A percentile compares a stretch with the other conserved stretches of the same genome.
Conservation (phyloP, 768 basidiomycete species). For the Lactarius akahatsu region DNA sequence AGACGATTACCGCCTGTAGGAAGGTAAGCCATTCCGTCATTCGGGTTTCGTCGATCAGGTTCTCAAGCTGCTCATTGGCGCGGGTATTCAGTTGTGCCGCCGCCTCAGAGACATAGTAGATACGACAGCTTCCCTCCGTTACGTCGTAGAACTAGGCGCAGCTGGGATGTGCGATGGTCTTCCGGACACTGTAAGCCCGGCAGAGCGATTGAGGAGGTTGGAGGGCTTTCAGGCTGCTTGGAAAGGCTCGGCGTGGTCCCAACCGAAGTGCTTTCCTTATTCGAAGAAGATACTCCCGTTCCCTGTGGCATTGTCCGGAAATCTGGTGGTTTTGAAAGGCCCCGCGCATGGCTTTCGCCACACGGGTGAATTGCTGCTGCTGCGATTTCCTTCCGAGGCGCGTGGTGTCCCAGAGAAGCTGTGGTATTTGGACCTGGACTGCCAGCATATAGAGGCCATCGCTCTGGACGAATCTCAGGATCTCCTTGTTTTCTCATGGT, state of each 20-base stretch:
- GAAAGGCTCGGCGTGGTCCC: conserved; percentile 4
- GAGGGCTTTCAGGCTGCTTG: not conserved
- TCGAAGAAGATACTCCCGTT: not conserved
- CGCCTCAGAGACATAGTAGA: conserved; percentile 9
- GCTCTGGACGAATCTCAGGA: conserved; percentile 12
- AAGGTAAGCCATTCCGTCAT: not conserved
- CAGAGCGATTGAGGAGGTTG: not conserved
- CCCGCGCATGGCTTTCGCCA: not conserved
- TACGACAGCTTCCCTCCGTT: conserved; percentile 6
- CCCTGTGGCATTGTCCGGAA: not conserved
- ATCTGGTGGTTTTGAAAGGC: conserved; percentile 10
- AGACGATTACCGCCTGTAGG: conserved; percentile 13
- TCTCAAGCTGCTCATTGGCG: not conserved
- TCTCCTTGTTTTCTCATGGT: conserved; percentile 10
- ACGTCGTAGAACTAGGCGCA: conserved; percentile 8
- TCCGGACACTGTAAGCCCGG: not conserved
- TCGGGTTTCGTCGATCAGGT: not conserved
- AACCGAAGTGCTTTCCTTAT: conserved; percentile 1
- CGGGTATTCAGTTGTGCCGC: not conserved
- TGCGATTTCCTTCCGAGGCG: conserved; percentile 6
- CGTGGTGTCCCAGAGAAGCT: conserved; percentile 10
- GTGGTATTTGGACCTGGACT: conserved; percentile 7
- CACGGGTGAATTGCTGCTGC: not conserved
- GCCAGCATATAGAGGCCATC: not conserved
- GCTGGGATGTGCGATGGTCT: conserved; percentile 15